These are phyloP conservation scores for Euphorbia peplus DNA, from an alignment of 345 rosid species.

Conservation along the genomic window DNA sequence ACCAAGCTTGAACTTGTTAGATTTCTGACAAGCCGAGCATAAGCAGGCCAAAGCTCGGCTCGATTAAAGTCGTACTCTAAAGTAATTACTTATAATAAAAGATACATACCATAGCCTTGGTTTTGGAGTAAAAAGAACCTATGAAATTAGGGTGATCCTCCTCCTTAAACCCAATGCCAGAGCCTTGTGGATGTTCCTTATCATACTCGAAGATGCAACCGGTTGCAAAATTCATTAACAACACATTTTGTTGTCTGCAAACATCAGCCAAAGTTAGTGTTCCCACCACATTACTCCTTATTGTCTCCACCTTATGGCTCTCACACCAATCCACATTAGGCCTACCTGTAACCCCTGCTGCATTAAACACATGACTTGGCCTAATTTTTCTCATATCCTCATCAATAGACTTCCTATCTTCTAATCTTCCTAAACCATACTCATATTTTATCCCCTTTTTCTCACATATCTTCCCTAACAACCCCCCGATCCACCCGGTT, in stretches of 20 bases:
- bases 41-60: too few species aligned
- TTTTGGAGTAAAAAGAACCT: constrained; percentile 1
- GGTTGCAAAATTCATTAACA: not conserved
- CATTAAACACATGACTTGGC: constrained; percentile 4
- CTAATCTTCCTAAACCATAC: not conserved
- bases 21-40: too few species aligned
- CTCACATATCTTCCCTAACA: not conserved
- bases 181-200: not conserved
- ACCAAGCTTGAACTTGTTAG: too few species aligned
- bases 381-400: not conserved
- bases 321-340: constrained; percentile 8
- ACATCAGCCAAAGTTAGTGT: constrained; percentile 1
- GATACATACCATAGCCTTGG: constrained; percentile 3
- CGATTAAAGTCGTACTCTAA: too few species aligned
- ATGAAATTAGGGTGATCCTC: not conserved
- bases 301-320: not conserved
- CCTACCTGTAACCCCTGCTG: constrained; percentile 1
- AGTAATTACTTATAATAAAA: too few species aligned
- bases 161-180: not conserved
- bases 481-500: not conserved
- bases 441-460: not conserved
- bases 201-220: not conserved
- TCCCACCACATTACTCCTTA: not conserved
- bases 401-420: not conserved
- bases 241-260: not conserved